phyloP scores from a whole-genome alignment of 2,329 filamentous ascomycete species.

The Sclerotinia minor region DNA sequence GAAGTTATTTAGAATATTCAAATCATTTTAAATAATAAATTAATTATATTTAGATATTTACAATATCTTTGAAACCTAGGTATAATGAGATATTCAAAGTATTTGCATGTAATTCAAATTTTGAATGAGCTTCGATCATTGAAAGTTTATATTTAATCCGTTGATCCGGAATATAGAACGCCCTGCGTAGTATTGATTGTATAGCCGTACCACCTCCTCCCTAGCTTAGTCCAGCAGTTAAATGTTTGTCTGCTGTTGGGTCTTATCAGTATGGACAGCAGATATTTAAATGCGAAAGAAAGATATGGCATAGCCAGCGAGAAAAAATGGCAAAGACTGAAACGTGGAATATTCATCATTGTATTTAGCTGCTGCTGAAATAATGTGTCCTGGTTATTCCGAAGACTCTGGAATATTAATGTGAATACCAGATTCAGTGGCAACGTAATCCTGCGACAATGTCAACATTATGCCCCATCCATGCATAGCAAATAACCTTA shows the following conservation, averaged over 20 bases:
- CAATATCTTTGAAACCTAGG: too few relatives aligned
- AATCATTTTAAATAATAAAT: too few relatives aligned
- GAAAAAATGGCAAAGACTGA: not conserved
- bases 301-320: not conserved
- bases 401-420: not conserved
- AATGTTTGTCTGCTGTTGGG: not conserved
- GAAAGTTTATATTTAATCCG: too few relatives aligned
- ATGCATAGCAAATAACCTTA: not conserved
- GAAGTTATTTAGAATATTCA: too few relatives aligned
- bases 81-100: too few relatives aligned
- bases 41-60: too few relatives aligned
- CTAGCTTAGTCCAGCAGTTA: too few relatives aligned
- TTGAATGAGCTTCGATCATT: too few relatives aligned
- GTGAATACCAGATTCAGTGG: slow-evolving; percentile 1
- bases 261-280: not conserved
- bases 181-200: too few relatives aligned
- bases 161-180: too few relatives aligned
- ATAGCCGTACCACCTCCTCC: too few relatives aligned
- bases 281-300: not conserved
- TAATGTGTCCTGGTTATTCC: not conserved
- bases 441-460: slow-evolving; percentile 10
- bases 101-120: too few relatives aligned
- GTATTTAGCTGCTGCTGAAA: not conserved
- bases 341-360: not conserved
- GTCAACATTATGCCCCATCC: not conserved